Evolutionary conservation across 2,329 filamentous ascomycete species (phyloP).

Genomic region (Ophiocordyceps camponoti-leonardi): DNA sequence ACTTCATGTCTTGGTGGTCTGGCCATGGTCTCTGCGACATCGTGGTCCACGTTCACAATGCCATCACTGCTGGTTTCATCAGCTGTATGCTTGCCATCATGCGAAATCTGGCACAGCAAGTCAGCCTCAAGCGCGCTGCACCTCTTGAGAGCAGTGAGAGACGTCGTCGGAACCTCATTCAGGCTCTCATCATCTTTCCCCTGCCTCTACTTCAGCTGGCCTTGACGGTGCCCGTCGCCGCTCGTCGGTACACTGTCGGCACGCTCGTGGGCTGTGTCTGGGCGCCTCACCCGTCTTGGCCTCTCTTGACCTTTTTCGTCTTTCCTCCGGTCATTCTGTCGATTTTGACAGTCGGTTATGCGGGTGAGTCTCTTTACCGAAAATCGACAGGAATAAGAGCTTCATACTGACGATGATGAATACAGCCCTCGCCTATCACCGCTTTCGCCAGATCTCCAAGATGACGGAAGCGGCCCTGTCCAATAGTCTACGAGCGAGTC

Average conservation of each 20-base stretch:
- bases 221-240: conserved; percentile 28
- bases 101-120: conserved; percentile 32
- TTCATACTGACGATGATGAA: background rate
- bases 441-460: conserved; percentile 28
- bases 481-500: conserved; percentile 20
- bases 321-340: conserved; percentile 26
- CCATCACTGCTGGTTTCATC: conserved; percentile 26
- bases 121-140: conserved; percentile 25
- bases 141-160: conserved; percentile 23
- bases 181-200: conserved; percentile 37
- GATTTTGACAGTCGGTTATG: conserved; percentile 25
- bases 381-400: background rate
- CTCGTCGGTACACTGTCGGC: conserved; percentile 29
- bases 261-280: conserved; percentile 32
- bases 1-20: conserved; percentile 31
- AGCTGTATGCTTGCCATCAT: conserved; percentile 37
- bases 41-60: conserved; percentile 28
- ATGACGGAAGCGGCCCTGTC: conserved; percentile 20
- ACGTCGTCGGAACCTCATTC: conserved; percentile 22
- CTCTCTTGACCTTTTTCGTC: conserved; percentile 29
- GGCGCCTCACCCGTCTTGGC: conserved; percentile 25
- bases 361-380: conserved; percentile 22
- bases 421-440: conserved; percentile 27
- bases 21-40: conserved; percentile 38
- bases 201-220: conserved; percentile 30